These are phyloP conservation scores for Canavalia ensiformis DNA, from an alignment of 306 rosid species.

Conservation along the genomic window DNA sequence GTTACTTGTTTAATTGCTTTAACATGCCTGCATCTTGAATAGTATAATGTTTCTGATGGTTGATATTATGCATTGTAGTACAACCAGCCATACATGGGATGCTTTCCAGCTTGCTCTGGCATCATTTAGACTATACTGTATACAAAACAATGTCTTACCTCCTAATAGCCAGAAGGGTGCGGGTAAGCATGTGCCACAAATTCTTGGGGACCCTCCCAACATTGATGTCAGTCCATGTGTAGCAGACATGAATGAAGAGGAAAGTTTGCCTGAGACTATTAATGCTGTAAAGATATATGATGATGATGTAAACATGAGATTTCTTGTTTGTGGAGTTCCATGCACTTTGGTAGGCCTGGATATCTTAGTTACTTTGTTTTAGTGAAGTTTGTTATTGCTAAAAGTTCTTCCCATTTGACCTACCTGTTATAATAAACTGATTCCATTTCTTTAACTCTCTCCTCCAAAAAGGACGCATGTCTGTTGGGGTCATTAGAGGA, in stretches of 20 bases:
- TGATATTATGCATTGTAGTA: conserved; percentile 64
- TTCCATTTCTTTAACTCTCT: conserved; percentile 23
- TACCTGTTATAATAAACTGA: conserved; percentile 31
- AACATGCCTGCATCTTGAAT: conserved; percentile 6
- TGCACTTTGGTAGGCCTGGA: conserved; percentile 67
- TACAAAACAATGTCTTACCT: conserved; percentile 58
- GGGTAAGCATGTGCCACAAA: conserved; percentile 69
- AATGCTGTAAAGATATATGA: conserved; percentile 84
- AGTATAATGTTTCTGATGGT: conserved; percentile 38
- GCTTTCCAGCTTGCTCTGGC: conserved; percentile 95
- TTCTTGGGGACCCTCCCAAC: conserved; percentile 75
- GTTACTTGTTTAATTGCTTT: conserved; percentile 36
- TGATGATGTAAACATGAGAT: conserved; percentile 72
- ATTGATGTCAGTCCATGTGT: conserved; percentile 68
- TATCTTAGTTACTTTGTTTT: conserved; percentile 39
- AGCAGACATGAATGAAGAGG: conserved; percentile 71
- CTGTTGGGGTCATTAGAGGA: conserved; percentile 87
- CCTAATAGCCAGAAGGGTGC: conserved; percentile 55
- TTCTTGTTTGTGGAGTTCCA: conserved; percentile 88
- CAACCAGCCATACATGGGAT: conserved; percentile 95
- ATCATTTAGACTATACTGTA: conserved; percentile 81
- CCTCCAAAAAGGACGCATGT: conserved; percentile 66
- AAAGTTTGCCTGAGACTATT: conserved; percentile 63
- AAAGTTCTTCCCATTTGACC: conserved; percentile 25
- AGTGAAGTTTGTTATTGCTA: conserved; percentile 19